Evolutionary conservation across 129 eudicot genomes (phyloP).

Genomic region (Flaveria trinervia): DNA sequence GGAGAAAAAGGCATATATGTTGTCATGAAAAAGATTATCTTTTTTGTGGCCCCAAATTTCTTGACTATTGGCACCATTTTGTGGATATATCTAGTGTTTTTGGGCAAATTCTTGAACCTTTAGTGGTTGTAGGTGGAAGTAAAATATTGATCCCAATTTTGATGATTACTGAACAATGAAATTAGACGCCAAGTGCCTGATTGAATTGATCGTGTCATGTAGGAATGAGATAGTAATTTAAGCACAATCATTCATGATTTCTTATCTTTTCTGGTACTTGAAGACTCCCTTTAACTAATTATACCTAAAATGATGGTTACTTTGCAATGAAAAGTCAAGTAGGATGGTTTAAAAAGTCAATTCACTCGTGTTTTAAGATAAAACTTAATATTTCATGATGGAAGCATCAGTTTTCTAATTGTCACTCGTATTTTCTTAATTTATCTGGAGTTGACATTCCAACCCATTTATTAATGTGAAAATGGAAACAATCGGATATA

Average conservation of each 20-base stretch:
- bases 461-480: background rate
- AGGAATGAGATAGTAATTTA: background rate
- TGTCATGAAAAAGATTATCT: conserved; percentile 16
- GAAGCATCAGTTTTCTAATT: background rate
- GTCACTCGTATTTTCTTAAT: background rate
- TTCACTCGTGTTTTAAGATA: background rate
- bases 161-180: background rate
- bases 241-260: conserved; percentile 18
- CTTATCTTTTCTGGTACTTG: conserved; percentile 26
- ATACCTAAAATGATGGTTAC: conserved; percentile 21
- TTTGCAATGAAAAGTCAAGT: conserved; percentile 5
- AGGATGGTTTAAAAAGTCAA: background rate
- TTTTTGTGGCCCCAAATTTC: conserved; percentile 33
- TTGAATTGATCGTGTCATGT: too few species aligned
- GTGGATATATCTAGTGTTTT: background rate
- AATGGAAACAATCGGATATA: background rate
- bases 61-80: conserved; percentile 17
- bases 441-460: background rate
- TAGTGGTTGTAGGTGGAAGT: background rate
- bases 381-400: background rate
- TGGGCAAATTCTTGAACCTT: background rate
- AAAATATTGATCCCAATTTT: background rate
- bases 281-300: conserved; percentile 29
- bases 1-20: conserved; percentile 28
- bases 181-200: too few species aligned